These are phyloP conservation scores for Plasmodium vinckei DNA, from an alignment of 169 alveolate species.

Conservation along the genomic window DNA sequence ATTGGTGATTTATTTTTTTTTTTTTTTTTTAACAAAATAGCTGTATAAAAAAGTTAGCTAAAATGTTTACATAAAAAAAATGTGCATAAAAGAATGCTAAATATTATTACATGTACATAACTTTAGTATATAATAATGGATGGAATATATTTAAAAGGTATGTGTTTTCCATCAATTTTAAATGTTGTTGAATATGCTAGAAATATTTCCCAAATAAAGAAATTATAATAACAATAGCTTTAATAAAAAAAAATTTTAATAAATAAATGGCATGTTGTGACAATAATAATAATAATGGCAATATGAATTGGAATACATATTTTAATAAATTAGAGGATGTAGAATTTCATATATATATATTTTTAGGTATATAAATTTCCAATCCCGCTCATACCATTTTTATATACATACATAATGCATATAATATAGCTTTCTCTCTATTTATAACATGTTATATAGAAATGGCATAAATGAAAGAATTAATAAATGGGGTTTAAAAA, in stretches of 20 bases:
- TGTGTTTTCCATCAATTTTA: not conserved
- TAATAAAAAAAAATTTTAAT: not conserved
- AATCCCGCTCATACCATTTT: too few species aligned
- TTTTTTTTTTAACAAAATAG: conserved; percentile 18
- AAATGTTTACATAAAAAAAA: not conserved
- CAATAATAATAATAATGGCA: too few species aligned
- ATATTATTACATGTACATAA: not conserved
- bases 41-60: not conserved
- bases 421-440: too few species aligned
- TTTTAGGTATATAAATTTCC: too few species aligned
- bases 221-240: not conserved
- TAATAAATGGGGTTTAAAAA: too few species aligned
- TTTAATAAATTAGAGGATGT: too few species aligned
- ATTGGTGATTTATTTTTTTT: not conserved
- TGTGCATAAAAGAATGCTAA: not conserved
- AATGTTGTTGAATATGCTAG: not conserved
- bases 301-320: too few species aligned
- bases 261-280: too few species aligned
- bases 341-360: too few species aligned
- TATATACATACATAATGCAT: too few species aligned
- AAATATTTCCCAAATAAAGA: not conserved
- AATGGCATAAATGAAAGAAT: too few species aligned
- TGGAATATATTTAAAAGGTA: not conserved
- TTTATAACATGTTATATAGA: too few species aligned
- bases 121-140: not conserved